Evolutionary conservation across 169 alveolate species (phyloP), one percentile per base, ranked within the genome.

Genomic region (Plasmodium gallinaceum): DNA sequence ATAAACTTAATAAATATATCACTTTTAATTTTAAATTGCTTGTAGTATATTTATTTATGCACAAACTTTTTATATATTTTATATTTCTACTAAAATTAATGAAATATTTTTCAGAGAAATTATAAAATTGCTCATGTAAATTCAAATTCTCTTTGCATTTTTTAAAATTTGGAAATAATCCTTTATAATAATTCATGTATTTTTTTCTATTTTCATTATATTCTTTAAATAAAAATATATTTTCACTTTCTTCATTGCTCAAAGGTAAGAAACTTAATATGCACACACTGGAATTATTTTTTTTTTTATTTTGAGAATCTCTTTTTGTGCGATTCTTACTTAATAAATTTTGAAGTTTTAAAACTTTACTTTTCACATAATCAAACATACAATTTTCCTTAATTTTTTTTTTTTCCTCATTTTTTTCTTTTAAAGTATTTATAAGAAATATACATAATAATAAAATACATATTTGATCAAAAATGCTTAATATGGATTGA

Each of bases 201-300:
- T 75, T 75, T 48, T 62, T 75, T 75, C 75, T 75, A 75, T 75
- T 75, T 66, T 75, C 88, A 42, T 64, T 61, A 57, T 75, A 75
- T n/a, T 62, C 88, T 26, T 75, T 75, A 62, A 75, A 75, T 32
- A 75, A 46, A 75, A 75, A 75, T 51, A 75, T 45, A 10, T 37
- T 32, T 75, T 75, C 68, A 54, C 74, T n/a, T 39, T 75, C 88
- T 75, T 61, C 75, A 7, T 75, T 64, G 14, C 12, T 62, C 8
- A 75, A 69, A 9, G 88, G 88, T 18, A 75, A 54, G 45, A 75
- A 75, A 64, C 16, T 45, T 42, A 75, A 57, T 45, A 75, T 75
- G 66, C 76, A 75, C 60, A 75, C 32, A 12, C 20, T 18, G 54
- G 87, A 62, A 46, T 42, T n/a, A n/a, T 52, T 51, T 26, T 20